Evolutionary conservation across 73 alveolate species (phyloP).

Genomic region (Paramecium biaurelia): DNA sequence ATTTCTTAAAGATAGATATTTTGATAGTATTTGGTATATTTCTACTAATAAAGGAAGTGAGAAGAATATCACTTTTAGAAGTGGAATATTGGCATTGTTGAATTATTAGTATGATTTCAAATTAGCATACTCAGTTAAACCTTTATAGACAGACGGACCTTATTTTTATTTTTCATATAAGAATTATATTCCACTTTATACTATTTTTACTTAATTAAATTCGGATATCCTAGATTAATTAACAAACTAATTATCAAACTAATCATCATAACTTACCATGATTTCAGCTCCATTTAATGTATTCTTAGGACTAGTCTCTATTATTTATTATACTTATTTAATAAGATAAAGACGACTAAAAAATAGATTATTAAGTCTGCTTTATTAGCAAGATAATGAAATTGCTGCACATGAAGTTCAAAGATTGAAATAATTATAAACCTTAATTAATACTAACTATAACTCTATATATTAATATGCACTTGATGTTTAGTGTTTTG

Average conservation of each 20-base stretch:
- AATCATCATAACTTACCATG: not conserved
- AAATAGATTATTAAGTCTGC: not conserved
- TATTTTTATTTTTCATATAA: constrained; percentile 21
- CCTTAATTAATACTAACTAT: not conserved
- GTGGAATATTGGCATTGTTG: not conserved
- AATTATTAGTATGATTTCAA: constrained; percentile 22
- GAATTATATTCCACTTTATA: not conserved
- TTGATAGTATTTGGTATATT: not conserved
- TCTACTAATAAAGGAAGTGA: not conserved
- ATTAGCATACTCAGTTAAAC: not conserved
- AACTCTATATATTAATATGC: not conserved
- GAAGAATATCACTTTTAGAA: not conserved
- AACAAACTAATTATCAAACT: not conserved
- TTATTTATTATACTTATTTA: not conserved
- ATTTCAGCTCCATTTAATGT: not conserved
- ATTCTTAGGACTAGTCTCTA: not conserved
- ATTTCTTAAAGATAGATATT: not conserved
- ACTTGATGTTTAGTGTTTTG: not conserved
- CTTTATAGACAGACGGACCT: not conserved
- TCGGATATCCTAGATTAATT: not conserved
- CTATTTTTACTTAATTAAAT: not conserved
- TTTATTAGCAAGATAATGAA: not conserved
- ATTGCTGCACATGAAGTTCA: not conserved
- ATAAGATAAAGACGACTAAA: not conserved
- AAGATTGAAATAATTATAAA: not conserved